A percentile compares a stretch with the other conserved stretches of the same genome.
These are phyloP conservation scores for Helichrysum umbraculigerum DNA, from an alignment of 129 eudicot genomes.

Conservation along the genomic window DNA sequence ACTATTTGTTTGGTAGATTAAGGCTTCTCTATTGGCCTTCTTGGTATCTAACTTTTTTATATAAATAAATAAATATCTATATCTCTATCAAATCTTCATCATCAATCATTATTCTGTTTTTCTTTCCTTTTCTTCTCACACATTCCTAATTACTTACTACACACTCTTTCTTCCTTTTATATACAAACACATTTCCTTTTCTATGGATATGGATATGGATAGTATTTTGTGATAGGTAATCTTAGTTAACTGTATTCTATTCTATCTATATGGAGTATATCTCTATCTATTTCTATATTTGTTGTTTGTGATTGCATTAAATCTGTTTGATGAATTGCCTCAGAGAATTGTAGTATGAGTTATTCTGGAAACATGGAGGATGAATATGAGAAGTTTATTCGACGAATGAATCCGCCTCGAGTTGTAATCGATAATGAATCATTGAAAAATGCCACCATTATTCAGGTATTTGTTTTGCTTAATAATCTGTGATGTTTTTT, in stretches of 20 bases:
- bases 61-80: neutral
- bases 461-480: constrained; percentile 52
- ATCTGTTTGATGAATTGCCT: constrained; percentile 31
- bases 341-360: constrained; percentile 58
- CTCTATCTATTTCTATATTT: neutral
- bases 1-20: constrained; percentile 38
- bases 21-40: constrained; percentile 43
- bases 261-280: neutral
- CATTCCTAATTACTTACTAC: constrained; percentile 30
- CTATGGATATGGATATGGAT: no score
- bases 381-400: constrained; percentile 89
- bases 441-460: constrained; percentile 76
- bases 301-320: constrained; percentile 7
- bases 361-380: constrained; percentile 87
- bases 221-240: constrained; percentile 20
- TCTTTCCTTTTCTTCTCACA: constrained; percentile 28
- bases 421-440: constrained; percentile 86
- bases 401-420: constrained; percentile 96
- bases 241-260: constrained; percentile 20
- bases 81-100: constrained; percentile 30
- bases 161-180: constrained; percentile 37
- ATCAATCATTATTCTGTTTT: constrained; percentile 27
- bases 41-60: constrained; percentile 23
- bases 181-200: constrained; percentile 32
- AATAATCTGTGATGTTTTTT: neutral